Base-by-base conservation (phyloP, 2,329 filamentous ascomycete species). In the Phialocephala sp. region DNA sequence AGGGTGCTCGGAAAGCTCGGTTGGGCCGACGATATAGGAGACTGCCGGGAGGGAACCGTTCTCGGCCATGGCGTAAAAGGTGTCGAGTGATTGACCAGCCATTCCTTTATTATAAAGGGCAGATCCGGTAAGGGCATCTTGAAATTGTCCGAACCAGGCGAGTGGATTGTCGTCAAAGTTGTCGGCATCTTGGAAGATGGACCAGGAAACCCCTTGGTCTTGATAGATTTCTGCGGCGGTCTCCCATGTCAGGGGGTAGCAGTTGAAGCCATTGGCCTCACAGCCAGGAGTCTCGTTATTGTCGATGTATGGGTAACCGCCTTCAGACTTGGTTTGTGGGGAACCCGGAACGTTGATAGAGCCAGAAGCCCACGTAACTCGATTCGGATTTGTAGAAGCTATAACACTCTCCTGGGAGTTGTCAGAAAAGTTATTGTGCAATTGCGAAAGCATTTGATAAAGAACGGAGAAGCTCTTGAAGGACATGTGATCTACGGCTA, bases 1-100 rank as follows among this genome's bases (percentile, higher is more conserved):
- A 1, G 83, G 79, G 70, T 86, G 84, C 72, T 87, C 84, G 0
- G 82, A 84, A 4, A 86, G 75, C 66, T 85, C 80, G 9, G 77
- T 75, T 0, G 83, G 83, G 4, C 81, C 77, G 67, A 84, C 78
- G 39, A 85, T 82, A 72, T 82, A 85, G 52, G 79, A 82, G 47
- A 87, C 73, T 62, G 81, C 80, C 0, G 84, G 84, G 0, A 87
- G 78, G 1, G 79, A 83, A 2, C 84, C 84, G 54, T 81, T 80
- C 35, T 79, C 79, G 11, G 84, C 85, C 37, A 80, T 79, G 0
- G 78, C 72, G 66, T 84, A 85, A 71, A 87, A 87, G 0, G 79
- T 72, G 9, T 83, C 77, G 0, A 87, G 12, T 22, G 47, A 64
- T n/a, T 65, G 64, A 2, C 57, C 62, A 35, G 64, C 62, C 47